Conservation (phyloP, 1,284 basidiomycete species). For the Calocybe gambosa region DNA sequence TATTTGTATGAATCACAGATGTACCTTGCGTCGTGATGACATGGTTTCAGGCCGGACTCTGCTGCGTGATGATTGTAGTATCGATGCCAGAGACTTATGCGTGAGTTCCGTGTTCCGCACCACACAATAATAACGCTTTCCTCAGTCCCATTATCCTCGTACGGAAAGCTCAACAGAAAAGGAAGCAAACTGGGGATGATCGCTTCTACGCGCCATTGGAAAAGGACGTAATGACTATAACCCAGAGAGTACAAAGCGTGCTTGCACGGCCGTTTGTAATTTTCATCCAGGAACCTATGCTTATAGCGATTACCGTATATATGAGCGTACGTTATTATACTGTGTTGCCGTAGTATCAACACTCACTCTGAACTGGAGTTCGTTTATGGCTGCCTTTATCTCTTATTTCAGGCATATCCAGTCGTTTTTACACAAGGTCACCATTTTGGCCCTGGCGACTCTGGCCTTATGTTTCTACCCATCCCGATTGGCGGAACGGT, state of each 20-base stretch:
- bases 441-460: conserved; percentile 42
- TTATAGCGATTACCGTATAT: conserved; percentile 66
- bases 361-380: conserved; percentile 31
- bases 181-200: conserved; percentile 56
- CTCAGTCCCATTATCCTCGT: conserved; percentile 51
- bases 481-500: conserved; percentile 48
- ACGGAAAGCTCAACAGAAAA: conserved; percentile 34
- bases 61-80: conserved; percentile 49
- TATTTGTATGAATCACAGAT: conserved; percentile 43
- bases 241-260: conserved; percentile 40
- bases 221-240: conserved; percentile 31
- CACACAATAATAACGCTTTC: background rate
- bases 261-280: conserved; percentile 62
- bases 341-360: background rate
- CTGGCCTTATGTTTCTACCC: conserved; percentile 49
- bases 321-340: conserved; percentile 41
- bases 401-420: conserved; percentile 56
- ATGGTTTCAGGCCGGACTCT: conserved; percentile 32
- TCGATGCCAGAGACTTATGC: conserved; percentile 72
- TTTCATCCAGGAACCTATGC: conserved; percentile 73
- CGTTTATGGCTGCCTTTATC: conserved; percentile 57
- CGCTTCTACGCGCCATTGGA: conserved; percentile 55
- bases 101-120: conserved; percentile 23
- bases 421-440: conserved; percentile 50
- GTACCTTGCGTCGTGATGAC: background rate